Conservation (phyloP, 208 protist genomes). For the Trypanosoma scelopori region DNA sequence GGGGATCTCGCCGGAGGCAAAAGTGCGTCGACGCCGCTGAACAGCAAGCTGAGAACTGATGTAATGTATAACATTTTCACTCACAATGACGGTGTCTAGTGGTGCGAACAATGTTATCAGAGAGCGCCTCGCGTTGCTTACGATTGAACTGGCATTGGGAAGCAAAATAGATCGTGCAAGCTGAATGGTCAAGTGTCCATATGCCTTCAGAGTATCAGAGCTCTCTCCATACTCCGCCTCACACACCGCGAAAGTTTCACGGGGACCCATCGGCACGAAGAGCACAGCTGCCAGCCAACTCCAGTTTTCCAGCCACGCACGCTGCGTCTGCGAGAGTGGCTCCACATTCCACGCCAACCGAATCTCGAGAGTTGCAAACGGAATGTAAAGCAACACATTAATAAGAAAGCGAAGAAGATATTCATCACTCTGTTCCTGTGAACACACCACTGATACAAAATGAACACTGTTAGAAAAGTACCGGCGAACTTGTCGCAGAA, state of each 20-base stretch:
- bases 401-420: constrained; percentile 24
- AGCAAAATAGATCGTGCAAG: constrained; percentile 2
- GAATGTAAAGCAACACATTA: constrained; percentile 19
- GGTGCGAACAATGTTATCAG: constrained; percentile 21
- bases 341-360: not conserved
- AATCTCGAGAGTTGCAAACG: constrained; percentile 26
- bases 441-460: constrained; percentile 23
- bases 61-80: constrained; percentile 22
- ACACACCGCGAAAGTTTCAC: constrained; percentile 9
- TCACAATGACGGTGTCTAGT: constrained; percentile 15
- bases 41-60: constrained; percentile 18
- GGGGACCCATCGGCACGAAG: constrained; percentile 1
- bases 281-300: constrained; percentile 22
- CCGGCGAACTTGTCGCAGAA: constrained; percentile 29
- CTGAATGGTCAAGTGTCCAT: not conserved
- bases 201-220: not conserved
- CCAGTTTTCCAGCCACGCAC: constrained; percentile 4
- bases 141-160: not conserved
- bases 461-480: constrained; percentile 41
- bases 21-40: not conserved
- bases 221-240: not conserved
- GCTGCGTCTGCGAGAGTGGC: not conserved
- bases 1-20: not conserved
- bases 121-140: constrained; percentile 10
- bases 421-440: constrained; percentile 4